Percentiles rank a stretch among this genome's conserved stretches.
These are phyloP conservation scores for Oryza nivara DNA, from an alignment of 176 grass and related monocot genomes.

Conservation along the genomic window DNA sequence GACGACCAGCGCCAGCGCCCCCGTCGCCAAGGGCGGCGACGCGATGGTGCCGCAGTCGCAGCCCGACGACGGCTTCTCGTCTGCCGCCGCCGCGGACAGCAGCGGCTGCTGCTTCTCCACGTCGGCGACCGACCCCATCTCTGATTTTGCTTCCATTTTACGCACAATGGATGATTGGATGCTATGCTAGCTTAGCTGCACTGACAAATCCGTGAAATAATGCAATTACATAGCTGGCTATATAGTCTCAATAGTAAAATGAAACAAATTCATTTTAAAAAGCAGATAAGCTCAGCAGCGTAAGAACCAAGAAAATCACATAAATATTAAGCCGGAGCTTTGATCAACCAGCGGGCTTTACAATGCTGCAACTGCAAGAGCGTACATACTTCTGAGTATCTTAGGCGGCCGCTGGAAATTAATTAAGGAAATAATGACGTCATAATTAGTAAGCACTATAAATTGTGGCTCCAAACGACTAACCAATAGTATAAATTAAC, in stretches of 20 bases:
- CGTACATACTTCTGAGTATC: constrained; percentile 34
- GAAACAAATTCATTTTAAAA: not conserved
- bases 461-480: not conserved
- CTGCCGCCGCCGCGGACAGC: not conserved
- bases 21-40: constrained; percentile 41
- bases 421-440: not conserved
- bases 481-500: not conserved
- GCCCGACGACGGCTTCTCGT: not conserved
- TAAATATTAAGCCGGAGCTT: not conserved
- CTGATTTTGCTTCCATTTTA: constrained; percentile 25
- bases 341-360: constrained; percentile 27
- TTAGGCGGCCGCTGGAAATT: constrained; percentile 26
- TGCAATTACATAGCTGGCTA: not conserved
- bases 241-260: not conserved
- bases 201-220: constrained; percentile 4
- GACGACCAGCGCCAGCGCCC: constrained; percentile 51
- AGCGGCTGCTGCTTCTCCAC: constrained; percentile 52
- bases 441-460: not conserved
- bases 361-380: constrained; percentile 19
- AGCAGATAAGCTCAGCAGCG: constrained; percentile 23
- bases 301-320: constrained; percentile 27
- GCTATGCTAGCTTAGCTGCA: not conserved
- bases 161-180: not conserved
- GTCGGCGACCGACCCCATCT: constrained; percentile 33
- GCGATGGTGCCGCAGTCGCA: not conserved